Evolutionary conservation across 768 basidiomycete species (phyloP).

Genomic region (Mrakia frigida): DNA sequence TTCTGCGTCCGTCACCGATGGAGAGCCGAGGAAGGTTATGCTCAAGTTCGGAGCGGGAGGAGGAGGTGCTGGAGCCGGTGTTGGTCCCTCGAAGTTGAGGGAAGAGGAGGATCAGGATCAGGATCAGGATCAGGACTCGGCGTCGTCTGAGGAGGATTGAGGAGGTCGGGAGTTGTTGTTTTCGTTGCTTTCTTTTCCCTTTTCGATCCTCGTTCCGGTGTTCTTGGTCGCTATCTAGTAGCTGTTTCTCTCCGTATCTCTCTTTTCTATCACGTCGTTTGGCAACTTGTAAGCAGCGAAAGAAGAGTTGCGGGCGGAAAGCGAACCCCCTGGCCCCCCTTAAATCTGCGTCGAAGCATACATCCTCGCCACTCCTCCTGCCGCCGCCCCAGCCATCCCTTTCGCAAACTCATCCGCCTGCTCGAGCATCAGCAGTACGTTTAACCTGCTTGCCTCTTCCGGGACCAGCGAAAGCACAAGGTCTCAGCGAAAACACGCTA

Average conservation of each 20-base stretch:
- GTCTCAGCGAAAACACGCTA: too few relatives aligned
- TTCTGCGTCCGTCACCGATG: too few relatives aligned
- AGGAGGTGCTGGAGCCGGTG: not conserved
- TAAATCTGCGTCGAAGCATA: constrained; percentile 22
- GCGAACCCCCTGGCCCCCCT: too few relatives aligned
- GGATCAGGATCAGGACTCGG: constrained; percentile 7
- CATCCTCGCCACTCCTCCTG: constrained; percentile 28
- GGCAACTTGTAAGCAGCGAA: too few relatives aligned
- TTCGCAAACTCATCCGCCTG: constrained; percentile 32
- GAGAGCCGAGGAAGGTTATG: constrained; percentile 7
- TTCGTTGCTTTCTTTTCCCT: not conserved
- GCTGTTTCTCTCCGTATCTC: too few relatives aligned
- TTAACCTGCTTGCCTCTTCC: constrained; percentile 15
- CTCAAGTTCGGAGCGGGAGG: constrained; percentile 22
- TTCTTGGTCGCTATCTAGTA: too few relatives aligned
- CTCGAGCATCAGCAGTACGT: constrained; percentile 22
- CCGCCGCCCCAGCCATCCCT: constrained; percentile 22
- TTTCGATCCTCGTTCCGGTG: not conserved
- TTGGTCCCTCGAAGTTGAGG: not conserved
- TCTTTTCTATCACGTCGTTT: too few relatives aligned
- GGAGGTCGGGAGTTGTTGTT: not conserved
- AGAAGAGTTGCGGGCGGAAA: too few relatives aligned
- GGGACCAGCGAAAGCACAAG: too few relatives aligned
- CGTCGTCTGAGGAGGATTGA: not conserved
- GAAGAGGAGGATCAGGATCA: not conserved